Conservation (phyloP, 345 rosid genomes). For the Viola odorata region DNA sequence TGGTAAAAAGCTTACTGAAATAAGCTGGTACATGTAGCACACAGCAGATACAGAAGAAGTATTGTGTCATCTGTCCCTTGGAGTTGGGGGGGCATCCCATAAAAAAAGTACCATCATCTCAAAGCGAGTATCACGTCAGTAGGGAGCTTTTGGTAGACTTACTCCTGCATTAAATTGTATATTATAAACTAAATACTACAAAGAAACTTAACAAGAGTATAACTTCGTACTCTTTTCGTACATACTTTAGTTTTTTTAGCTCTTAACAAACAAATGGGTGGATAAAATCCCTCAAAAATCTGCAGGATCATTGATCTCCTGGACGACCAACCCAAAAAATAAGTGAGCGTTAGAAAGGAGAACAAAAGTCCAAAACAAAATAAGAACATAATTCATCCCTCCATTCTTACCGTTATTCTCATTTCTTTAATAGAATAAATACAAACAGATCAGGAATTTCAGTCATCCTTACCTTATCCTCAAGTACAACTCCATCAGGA, state of each 20-base stretch:
- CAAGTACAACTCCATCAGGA: constrained; percentile 37
- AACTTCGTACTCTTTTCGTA: neutral
- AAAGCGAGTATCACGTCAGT: no score
- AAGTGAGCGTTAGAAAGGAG: neutral
- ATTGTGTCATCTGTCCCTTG: no score
- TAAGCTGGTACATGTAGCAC: no score
- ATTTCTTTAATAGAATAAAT: neutral
- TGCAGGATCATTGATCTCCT: constrained; percentile 30
- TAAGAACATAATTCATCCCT: no score
- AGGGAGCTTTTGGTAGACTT: no score
- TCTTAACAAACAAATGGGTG: constrained; percentile 5
- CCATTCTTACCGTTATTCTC: neutral
- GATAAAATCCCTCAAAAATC: constrained; percentile 24
- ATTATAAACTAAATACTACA: no score
- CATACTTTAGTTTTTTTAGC: neutral
- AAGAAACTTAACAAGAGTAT: no score
- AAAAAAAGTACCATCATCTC: no score
- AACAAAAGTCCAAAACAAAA: neutral
- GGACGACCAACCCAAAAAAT: constrained; percentile 11
- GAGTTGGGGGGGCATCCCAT: no score
- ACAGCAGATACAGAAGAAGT: no score
- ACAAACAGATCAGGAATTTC: neutral
- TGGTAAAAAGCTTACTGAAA: no score
- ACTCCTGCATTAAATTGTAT: no score
- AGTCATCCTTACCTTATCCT: constrained; percentile 32